Evolutionary conservation across 257 asterid species (phyloP), one percentile per base, ranked within the genome.

Genomic region (Solanum lycopersicoides): DNA sequence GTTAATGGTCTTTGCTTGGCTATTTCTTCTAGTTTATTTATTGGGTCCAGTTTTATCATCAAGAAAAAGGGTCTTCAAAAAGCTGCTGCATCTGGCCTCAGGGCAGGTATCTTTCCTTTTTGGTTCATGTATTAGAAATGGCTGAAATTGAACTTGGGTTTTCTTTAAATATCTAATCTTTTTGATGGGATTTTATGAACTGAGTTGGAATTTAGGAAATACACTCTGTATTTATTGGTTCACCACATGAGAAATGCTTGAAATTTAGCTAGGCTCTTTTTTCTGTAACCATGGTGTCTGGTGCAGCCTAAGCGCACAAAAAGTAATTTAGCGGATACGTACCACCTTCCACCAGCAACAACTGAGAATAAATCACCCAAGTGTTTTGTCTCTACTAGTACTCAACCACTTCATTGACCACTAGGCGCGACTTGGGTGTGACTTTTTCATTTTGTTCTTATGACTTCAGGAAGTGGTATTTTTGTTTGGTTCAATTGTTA

Each of bases 21-120:
- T 23, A 89, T 95, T 63, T 95, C 98, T 74, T 94, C 97, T 73
- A 94, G 98, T 88, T 89, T 94, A 89, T 95, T 95, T 86, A 95
- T 95, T 72, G 98, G 98, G 11, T 92, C 96, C 88, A 95, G 98
- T 86, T 95, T 95, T 86, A 94, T 95, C 86, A 93, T 95, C 86
- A 95, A 95, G 98, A 95, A 94, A 83, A 94, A 93, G 90, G 98
- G 98, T 28, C 91, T 94, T 82, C 95, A 95, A 93, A 95, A 91
- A 89, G 98, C 98, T 59, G 98, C 93, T 76, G 94, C 97, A 47
- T 92, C 95, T 6, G 98, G 98, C n/a, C 88, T 92, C 84, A 90
- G 98, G 86, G 98, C 98, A 83, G 98, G 98, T 94, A 92, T 12
- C 4, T 72, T 39, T 10, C 9, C 41, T 44, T 28, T 41, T 15